phyloP scores from a whole-genome alignment of 495 filamentous ascomycete species.

The Hyphodiscus hymeniophilus region DNA sequence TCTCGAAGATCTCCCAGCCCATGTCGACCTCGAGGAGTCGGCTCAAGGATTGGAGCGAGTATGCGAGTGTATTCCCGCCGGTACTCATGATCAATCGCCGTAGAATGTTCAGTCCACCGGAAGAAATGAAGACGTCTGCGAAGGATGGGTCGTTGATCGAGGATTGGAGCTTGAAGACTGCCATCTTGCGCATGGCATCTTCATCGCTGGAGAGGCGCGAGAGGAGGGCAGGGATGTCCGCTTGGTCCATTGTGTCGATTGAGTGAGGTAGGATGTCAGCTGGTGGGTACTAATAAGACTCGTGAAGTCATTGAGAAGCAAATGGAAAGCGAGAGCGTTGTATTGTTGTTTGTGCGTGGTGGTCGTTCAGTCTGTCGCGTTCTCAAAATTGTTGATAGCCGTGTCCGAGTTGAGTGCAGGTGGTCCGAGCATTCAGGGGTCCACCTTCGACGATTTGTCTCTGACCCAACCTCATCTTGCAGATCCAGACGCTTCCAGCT shows the following conservation, averaged over 20 bases:
- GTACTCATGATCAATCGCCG: slow-evolving; percentile 74
- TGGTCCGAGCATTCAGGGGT: no score
- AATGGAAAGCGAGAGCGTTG: no score
- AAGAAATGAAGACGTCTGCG: slow-evolving; percentile 88
- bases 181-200: slow-evolving; percentile 96
- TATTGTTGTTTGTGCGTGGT: no score
- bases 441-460: no score
- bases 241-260: slow-evolving; percentile 22
- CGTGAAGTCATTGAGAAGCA: no score
- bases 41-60: slow-evolving; percentile 81
- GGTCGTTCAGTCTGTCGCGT: no score
- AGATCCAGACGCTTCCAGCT: no score
- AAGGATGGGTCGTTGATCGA: slow-evolving; percentile 95
- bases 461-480: no score
- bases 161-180: slow-evolving; percentile 92
- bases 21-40: slow-evolving; percentile 90
- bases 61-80: slow-evolving; percentile 89
- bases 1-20: slow-evolving; percentile 79
- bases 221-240: slow-evolving; percentile 47
- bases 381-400: no score
- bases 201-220: slow-evolving; percentile 48
- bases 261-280: neutral
- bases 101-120: slow-evolving; percentile 75
- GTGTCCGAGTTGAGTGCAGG: no score
- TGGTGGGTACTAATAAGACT: neutral